Evolutionary conservation across 2,329 filamentous ascomycete species (phyloP).

Genomic region (Plenodomus lindquistii): DNA sequence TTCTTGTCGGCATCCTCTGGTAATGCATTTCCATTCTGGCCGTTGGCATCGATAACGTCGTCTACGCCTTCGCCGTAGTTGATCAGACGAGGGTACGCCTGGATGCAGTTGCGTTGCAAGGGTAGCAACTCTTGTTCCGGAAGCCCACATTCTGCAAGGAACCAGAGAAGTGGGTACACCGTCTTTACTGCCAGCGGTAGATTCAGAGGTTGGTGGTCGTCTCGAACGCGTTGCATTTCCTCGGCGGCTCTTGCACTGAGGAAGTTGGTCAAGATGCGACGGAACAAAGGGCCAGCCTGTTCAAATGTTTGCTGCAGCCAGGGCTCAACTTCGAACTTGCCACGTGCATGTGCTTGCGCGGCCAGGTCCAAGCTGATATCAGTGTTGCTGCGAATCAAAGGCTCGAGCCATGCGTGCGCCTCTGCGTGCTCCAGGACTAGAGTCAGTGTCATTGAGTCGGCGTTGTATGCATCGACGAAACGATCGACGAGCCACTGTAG

Average conservation of each 20-base stretch:
- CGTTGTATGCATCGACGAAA: constrained; percentile 75
- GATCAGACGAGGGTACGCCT: constrained; percentile 89
- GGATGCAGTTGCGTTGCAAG: constrained; percentile 85
- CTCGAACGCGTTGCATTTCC: constrained; percentile 74
- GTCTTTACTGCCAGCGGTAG: constrained; percentile 83
- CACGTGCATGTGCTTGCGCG: constrained; percentile 79
- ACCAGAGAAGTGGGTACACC: constrained; percentile 76
- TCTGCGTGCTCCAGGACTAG: constrained; percentile 78
- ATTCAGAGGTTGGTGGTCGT: constrained; percentile 68
- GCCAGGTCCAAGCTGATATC: constrained; percentile 88
- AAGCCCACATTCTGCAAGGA: constrained; percentile 63
- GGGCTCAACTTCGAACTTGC: constrained; percentile 75
- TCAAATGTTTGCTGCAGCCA: constrained; percentile 75
- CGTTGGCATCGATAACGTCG: constrained; percentile 85
- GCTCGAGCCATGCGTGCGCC: constrained; percentile 81
- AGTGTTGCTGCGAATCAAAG: constrained; percentile 75
- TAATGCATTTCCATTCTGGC: constrained; percentile 78
- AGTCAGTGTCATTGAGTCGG: constrained; percentile 68
- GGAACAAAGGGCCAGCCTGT: constrained; percentile 69
- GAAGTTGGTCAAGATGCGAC: constrained; percentile 75
- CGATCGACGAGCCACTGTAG: constrained; percentile 81
- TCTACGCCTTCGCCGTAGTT: constrained; percentile 95
- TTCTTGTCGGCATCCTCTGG: constrained; percentile 78
- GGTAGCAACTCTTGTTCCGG: constrained; percentile 72
- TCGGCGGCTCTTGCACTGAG: constrained; percentile 81